phyloP scores from a whole-genome alignment of 805 yeast species.

The Komagataella ulmi region DNA sequence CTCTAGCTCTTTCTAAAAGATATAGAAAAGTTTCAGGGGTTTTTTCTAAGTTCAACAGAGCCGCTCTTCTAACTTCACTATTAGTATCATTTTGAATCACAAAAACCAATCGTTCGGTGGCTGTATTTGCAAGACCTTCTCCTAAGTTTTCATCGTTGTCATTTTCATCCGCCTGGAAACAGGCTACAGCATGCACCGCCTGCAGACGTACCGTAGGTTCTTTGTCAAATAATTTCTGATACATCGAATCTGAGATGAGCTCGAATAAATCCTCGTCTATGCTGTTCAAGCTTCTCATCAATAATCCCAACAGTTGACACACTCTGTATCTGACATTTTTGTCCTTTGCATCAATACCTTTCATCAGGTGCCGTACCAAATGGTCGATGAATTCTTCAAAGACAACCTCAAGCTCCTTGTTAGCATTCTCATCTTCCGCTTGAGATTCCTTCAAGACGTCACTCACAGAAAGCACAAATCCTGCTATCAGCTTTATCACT shows the following conservation, averaged over 20 bases:
- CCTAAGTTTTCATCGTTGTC: constrained; percentile 17
- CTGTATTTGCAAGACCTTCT: constrained; percentile 25
- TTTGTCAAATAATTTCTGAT: constrained; percentile 55
- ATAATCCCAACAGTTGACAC: constrained; percentile 59
- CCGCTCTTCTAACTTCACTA: constrained; percentile 84
- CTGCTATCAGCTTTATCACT: constrained; percentile 53
- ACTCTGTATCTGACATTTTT: constrained; percentile 69
- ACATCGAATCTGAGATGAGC: constrained; percentile 44
- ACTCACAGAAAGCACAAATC: constrained; percentile 37
- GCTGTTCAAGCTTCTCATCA: constrained; percentile 61
- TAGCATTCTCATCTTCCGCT: constrained; percentile 15
- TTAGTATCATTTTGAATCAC: constrained; percentile 66
- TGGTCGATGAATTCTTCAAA: constrained; percentile 43
- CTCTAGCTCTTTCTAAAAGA: constrained; percentile 74
- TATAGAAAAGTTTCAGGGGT: constrained; percentile 36
- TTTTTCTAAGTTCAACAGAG: constrained; percentile 56
- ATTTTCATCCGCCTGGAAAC: constrained; percentile 55
- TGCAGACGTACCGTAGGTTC: constrained; percentile 74
- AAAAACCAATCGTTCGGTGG: constrained; percentile 30
- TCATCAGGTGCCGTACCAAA: constrained; percentile 52
- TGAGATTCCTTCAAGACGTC: constrained; percentile 15
- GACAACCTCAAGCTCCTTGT: constrained; percentile 23
- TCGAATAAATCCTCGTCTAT: constrained; percentile 63
- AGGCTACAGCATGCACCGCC: constrained; percentile 67
- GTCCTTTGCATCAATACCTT: constrained; percentile 69